Evolutionary conservation across 1,284 basidiomycete species (phyloP).

Genomic region (Mycena sp.): DNA sequence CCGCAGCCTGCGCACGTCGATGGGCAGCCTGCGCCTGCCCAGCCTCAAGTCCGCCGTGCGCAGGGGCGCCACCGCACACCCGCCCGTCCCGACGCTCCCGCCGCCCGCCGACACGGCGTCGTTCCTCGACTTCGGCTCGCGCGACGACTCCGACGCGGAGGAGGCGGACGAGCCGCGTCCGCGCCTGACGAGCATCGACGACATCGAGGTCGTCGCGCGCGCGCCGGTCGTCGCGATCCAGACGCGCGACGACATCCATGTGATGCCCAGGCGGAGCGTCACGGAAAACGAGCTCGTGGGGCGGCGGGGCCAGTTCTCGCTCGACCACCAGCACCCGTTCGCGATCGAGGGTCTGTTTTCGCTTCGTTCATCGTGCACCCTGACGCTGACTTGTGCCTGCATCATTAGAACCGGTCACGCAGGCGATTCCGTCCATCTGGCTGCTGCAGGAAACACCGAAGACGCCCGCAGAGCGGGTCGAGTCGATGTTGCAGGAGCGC

Average conservation of each 20-base stretch:
- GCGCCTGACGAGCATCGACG: conserved; percentile 40
- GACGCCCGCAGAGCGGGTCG: conserved; percentile 43
- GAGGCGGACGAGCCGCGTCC: neutral
- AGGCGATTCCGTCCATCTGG: conserved; percentile 53
- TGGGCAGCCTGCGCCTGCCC: conserved; percentile 66
- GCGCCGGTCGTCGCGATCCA: conserved; percentile 32
- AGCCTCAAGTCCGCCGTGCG: conserved; percentile 33
- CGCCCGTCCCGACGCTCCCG: conserved; percentile 54
- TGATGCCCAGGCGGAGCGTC: conserved; percentile 30
- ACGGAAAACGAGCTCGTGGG: conserved; percentile 20
- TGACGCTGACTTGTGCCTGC: neutral
- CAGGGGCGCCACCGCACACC: conserved; percentile 41
- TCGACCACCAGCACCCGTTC: conserved; percentile 27
- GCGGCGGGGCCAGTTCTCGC: conserved; percentile 26
- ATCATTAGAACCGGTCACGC: conserved; percentile 23
- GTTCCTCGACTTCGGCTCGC: conserved; percentile 26
- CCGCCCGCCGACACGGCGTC: conserved; percentile 27
- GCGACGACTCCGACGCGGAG: conserved; percentile 14
- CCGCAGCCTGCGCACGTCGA: conserved; percentile 64
- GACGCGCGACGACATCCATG: conserved; percentile 34
- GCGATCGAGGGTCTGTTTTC: conserved; percentile 25
- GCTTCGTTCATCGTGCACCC: neutral
- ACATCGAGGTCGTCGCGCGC: conserved; percentile 43
- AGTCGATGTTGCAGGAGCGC: conserved; percentile 34
- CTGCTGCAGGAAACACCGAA: conserved; percentile 47